These are phyloP conservation scores for Cytospora leucostoma DNA, from an alignment of 2,329 filamentous ascomycete genomes.

Conservation along the genomic window DNA sequence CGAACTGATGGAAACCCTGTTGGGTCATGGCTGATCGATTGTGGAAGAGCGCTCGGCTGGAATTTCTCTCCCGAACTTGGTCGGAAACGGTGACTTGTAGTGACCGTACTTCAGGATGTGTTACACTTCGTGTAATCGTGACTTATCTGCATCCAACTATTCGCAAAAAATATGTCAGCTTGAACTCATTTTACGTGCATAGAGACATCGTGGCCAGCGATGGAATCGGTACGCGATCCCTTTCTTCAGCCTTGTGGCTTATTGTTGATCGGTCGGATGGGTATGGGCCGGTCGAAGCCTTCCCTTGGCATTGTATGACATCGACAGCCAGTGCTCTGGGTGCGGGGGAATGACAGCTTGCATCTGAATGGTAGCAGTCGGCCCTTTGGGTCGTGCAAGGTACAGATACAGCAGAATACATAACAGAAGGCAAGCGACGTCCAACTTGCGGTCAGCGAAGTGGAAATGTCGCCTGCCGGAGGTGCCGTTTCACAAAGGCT, in stretches of 20 bases:
- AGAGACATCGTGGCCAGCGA: background rate
- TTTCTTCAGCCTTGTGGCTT: background rate
- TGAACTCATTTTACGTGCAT: background rate
- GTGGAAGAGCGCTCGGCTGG: background rate
- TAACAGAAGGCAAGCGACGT: background rate
- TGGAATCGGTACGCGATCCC: background rate
- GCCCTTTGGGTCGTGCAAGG: background rate
- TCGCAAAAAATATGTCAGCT: background rate
- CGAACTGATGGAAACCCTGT: conserved; percentile 59
- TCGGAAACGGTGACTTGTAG: conserved; percentile 15
- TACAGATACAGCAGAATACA: background rate
- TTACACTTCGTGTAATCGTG: background rate
- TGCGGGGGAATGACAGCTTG: background rate
- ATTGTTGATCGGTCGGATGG: no score
- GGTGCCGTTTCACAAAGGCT: background rate
- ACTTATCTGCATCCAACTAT: background rate
- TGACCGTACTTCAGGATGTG: conserved; percentile 11
- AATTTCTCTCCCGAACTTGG: background rate
- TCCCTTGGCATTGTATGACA: background rate
- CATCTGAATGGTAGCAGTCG: background rate
- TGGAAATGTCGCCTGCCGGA: conserved; percentile 7
- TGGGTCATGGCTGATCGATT: conserved; percentile 50
- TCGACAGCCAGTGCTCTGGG: background rate
- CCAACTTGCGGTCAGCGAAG: conserved; percentile 28
- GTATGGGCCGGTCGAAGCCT: background rate